phyloP scores from a whole-genome alignment of 2,329 filamentous ascomycete genomes.

The Aschersonia sp. region DNA sequence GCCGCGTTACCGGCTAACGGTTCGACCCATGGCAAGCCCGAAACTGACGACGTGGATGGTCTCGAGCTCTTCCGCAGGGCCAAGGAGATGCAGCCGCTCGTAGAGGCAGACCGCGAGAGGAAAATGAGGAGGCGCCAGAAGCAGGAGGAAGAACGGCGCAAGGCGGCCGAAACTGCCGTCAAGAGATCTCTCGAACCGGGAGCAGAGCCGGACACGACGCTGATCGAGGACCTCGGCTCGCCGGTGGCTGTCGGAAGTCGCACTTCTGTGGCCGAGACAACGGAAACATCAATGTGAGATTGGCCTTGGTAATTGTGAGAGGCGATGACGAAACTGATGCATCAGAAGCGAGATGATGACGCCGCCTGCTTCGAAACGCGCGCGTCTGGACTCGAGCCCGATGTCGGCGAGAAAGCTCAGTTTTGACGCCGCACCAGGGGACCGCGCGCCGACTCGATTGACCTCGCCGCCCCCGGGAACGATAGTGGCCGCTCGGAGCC shows the following conservation, averaged over 20 bases:
- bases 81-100: conserved; percentile 31
- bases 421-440: no score
- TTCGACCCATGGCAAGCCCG: conserved; percentile 1
- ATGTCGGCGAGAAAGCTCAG: no score
- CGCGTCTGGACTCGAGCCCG: conserved; percentile 10
- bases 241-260: neutral
- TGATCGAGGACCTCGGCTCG: neutral
- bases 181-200: conserved; percentile 2
- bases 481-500: neutral
- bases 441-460: neutral
- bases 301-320: neutral
- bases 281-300: neutral
- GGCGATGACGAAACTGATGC: neutral
- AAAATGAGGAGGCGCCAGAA: conserved; percentile 12
- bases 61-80: conserved; percentile 35
- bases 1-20: conserved; percentile 8
- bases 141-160: conserved; percentile 7
- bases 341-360: conserved; percentile 17
- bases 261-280: neutral
- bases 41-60: conserved; percentile 14
- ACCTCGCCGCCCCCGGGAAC: neutral
- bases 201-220: neutral
- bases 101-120: conserved; percentile 25
- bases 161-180: conserved; percentile 3
- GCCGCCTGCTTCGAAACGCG: conserved; percentile 24